A percentile compares a stretch with the other conserved stretches of the same genome.
phyloP scores from a whole-genome alignment of 1,284 basidiomycete species.

The Flammula alnicola region DNA sequence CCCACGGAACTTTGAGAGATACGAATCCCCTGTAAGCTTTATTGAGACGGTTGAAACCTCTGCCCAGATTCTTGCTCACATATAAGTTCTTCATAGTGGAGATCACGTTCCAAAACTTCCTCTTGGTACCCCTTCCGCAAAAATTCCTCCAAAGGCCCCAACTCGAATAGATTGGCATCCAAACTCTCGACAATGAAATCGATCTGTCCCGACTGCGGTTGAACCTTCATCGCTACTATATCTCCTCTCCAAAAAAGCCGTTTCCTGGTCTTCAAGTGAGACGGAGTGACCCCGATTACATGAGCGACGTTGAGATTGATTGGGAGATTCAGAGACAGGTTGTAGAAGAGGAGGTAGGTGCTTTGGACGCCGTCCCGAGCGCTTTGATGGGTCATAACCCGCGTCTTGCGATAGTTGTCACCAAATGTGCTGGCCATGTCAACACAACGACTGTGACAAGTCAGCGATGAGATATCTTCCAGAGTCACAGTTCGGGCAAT shows the following conservation, averaged over 20 bases:
- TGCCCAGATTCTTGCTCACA: conserved; percentile 15
- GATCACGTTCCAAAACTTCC: conserved; percentile 6
- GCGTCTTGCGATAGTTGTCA: conserved; percentile 13
- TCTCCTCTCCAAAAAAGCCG: conserved; percentile 21
- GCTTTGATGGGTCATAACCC: conserved; percentile 1
- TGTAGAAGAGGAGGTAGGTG: conserved; percentile 17
- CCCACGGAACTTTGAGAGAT: not conserved
- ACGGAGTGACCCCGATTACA: conserved; percentile 11
- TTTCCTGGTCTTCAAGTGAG: conserved; percentile 12
- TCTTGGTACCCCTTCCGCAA: conserved; percentile 8
- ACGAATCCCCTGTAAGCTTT: conserved; percentile 9
- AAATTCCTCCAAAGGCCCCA: conserved; percentile 12
- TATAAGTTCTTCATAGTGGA: not conserved
- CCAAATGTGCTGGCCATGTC: conserved; percentile 6
- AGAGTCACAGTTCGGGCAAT: conserved; percentile 10
- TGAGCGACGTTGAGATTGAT: conserved; percentile 17
- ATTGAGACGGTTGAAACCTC: too few species aligned
- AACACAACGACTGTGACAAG: not conserved
- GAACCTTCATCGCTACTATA: conserved; percentile 19
- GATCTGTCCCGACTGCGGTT: conserved; percentile 4
- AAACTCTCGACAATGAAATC: conserved; percentile 12
- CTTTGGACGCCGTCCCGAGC: not conserved
- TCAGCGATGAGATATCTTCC: not conserved
- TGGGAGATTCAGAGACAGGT: conserved; percentile 16
- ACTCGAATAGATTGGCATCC: conserved; percentile 14